These are phyloP conservation scores for Dipteronia dyeriana DNA, from an alignment of 345 rosid genomes.

Conservation along the genomic window DNA sequence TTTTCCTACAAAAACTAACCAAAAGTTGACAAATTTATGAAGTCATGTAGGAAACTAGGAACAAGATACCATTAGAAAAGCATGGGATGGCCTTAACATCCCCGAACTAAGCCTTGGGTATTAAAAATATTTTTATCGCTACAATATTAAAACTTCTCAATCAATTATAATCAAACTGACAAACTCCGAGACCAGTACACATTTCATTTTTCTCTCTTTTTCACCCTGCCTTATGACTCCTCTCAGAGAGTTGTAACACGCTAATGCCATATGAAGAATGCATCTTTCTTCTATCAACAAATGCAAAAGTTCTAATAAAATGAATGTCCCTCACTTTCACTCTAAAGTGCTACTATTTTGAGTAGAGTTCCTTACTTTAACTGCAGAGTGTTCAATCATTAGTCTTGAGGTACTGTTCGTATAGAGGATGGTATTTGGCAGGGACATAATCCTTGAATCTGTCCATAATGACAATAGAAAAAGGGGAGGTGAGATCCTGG, in stretches of 20 bases:
- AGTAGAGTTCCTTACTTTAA: constrained; percentile 27
- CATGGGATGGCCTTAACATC: neutral
- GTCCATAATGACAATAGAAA: constrained; percentile 21
- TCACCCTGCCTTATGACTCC: too few relatives aligned
- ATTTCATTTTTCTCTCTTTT: neutral
- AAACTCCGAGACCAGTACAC: neutral
- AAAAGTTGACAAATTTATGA: too few relatives aligned
- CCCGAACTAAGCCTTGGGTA: neutral
- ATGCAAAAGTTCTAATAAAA: too few relatives aligned
- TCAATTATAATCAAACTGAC: neutral
- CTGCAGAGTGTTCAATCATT: constrained; percentile 29
- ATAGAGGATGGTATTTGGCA: constrained; percentile 55
- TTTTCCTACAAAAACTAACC: neutral
- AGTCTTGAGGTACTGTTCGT: constrained; percentile 64
- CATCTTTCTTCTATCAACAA: neutral
- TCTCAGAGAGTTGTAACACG: neutral
- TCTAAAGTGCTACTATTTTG: too few relatives aligned
- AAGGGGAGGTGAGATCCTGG: neutral
- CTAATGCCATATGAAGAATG: neutral
- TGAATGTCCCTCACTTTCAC: too few relatives aligned
- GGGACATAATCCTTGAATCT: constrained; percentile 92
- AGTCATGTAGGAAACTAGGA: neutral
- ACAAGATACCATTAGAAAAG: neutral
- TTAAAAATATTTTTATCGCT: too few relatives aligned
- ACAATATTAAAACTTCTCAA: neutral